These are phyloP conservation scores for Magnolia kwangsiensis DNA, from an alignment of 164 flowering plant genomes.

Conservation along the genomic window DNA sequence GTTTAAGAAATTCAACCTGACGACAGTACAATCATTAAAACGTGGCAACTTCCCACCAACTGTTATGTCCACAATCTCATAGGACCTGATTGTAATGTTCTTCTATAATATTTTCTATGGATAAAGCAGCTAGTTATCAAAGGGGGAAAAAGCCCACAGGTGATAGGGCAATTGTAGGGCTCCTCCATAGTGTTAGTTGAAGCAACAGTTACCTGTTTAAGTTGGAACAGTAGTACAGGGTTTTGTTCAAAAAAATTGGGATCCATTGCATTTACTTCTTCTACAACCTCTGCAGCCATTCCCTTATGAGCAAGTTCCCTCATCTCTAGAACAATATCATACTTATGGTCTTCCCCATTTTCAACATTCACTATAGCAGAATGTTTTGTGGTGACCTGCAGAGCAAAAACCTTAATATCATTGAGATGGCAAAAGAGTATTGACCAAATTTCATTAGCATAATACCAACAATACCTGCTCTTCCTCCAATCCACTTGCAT, in stretches of 20 bases:
- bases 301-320: slow-evolving; percentile 79
- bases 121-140: neutral
- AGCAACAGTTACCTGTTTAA: slow-evolving; percentile 62
- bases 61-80: neutral
- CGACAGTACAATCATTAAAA: slow-evolving; percentile 11
- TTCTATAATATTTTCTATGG: neutral
- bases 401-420: slow-evolving; percentile 3
- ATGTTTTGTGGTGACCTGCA: slow-evolving; percentile 38
- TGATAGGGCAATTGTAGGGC: neutral
- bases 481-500: slow-evolving; percentile 21
- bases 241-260: slow-evolving; percentile 74
- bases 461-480: slow-evolving; percentile 27
- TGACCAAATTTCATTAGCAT: neutral
- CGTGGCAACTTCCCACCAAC: neutral
- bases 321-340: slow-evolving; percentile 69
- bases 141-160: neutral
- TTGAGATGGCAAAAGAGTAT: neutral
- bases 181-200: no score
- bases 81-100: neutral
- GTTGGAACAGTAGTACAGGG: slow-evolving; percentile 70
- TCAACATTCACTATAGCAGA: slow-evolving; percentile 13
- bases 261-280: slow-evolving; percentile 72
- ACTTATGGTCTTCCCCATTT: slow-evolving; percentile 40
- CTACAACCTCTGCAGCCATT: slow-evolving; percentile 87
- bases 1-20: slow-evolving; percentile 93